These are phyloP conservation scores for Verticillium nonalfalfae DNA, from an alignment of 2,329 filamentous ascomycete genomes.

Conservation along the genomic window DNA sequence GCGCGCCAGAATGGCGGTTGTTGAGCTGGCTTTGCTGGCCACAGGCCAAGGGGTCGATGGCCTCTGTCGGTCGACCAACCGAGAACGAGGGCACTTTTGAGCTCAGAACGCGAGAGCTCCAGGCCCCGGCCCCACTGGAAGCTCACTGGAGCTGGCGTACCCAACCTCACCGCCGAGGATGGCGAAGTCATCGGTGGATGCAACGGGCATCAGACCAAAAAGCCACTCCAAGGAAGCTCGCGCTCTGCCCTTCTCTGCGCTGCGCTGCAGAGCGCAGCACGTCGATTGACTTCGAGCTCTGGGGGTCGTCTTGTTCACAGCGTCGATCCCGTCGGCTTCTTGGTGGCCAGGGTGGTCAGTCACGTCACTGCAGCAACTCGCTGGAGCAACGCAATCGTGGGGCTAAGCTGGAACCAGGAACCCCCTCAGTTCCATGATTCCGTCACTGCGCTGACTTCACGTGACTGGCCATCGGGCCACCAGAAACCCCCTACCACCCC, in stretches of 20 bases:
- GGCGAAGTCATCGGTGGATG: neutral
- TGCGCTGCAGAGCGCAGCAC: neutral
- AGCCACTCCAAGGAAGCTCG: neutral
- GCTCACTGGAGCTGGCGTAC: neutral
- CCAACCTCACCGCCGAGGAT: neutral
- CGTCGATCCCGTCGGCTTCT: neutral
- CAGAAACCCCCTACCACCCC: neutral
- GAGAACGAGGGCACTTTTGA: neutral
- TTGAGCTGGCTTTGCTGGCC: neutral
- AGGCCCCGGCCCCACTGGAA: neutral
- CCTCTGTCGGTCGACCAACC: neutral
- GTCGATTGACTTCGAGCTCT: neutral
- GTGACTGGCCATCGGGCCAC: neutral
- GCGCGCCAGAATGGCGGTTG: neutral
- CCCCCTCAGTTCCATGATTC: neutral
- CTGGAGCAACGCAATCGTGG: neutral
- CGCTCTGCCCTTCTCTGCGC: neutral
- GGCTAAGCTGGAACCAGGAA: neutral
- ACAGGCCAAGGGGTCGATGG: neutral
- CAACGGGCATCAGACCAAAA: neutral
- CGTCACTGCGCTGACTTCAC: slow-evolving; percentile 2
- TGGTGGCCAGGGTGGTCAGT: neutral
- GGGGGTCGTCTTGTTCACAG: neutral
- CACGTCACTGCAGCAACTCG: neutral
- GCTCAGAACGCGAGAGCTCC: neutral